These are phyloP conservation scores for Russula foetens DNA, from an alignment of 768 basidiomycete genomes.

Conservation along the genomic window DNA sequence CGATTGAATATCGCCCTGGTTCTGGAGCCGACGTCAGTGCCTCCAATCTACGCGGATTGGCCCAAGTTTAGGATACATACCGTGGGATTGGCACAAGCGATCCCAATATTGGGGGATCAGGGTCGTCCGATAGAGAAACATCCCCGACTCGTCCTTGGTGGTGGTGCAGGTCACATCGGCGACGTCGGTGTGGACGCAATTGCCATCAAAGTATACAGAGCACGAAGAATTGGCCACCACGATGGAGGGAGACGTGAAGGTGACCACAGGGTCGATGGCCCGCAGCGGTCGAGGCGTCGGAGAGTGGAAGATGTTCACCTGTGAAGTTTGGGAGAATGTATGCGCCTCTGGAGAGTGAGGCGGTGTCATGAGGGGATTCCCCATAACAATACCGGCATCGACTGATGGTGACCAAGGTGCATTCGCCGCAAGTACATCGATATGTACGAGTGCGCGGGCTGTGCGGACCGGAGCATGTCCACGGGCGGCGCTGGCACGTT, in stretches of 20 bases:
- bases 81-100: conserved; percentile 44
- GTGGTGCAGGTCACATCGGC: conserved; percentile 21
- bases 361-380: conserved; percentile 14
- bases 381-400: conserved; percentile 16
- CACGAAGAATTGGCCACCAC: conserved; percentile 48
- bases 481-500: conserved; percentile 12
- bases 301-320: conserved; percentile 23
- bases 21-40: conserved; percentile 33
- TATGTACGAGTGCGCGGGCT: conserved; percentile 28
- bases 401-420: conserved; percentile 19
- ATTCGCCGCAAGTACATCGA: conserved; percentile 18
- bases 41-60: background rate
- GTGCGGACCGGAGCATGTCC: conserved; percentile 23
- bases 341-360: conserved; percentile 17
- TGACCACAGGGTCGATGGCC: conserved; percentile 59
- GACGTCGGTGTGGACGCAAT: conserved; percentile 44
- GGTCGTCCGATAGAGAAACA: conserved; percentile 47
- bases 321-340: conserved; percentile 7
- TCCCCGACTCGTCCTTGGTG: conserved; percentile 7
- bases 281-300: conserved; percentile 42
- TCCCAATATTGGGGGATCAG: conserved; percentile 63
- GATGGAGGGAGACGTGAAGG: conserved; percentile 44
- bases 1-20: conserved; percentile 56
- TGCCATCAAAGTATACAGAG: conserved; percentile 43
- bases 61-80: conserved; percentile 31